A percentile compares a stretch with the other conserved stretches of the same genome.
phyloP scores from a whole-genome alignment of 148 eudicot genomes.

The Vaccinium macrocarpon region DNA sequence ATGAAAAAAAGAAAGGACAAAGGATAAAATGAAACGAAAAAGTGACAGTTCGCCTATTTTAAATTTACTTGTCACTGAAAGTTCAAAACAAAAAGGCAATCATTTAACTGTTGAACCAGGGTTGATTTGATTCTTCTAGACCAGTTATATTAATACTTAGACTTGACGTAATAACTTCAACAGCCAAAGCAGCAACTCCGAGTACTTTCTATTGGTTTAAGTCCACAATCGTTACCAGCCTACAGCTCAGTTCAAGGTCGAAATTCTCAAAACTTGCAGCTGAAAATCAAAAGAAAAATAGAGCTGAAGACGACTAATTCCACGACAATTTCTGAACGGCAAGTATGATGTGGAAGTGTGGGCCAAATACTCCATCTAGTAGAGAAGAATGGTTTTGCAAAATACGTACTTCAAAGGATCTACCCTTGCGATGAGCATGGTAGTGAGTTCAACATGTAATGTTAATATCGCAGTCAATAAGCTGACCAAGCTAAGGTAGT shows the following conservation, averaged over 20 bases:
- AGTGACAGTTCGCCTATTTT: neutral
- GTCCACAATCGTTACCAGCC: neutral
- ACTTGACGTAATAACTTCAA: conserved; percentile 14
- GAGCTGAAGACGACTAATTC: neutral
- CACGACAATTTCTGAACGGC: neutral
- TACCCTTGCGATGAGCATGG: too few relatives aligned
- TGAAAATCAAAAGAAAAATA: neutral
- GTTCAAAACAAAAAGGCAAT: neutral
- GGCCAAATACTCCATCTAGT: neutral
- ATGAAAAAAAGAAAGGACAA: neutral
- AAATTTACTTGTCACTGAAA: neutral
- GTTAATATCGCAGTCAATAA: too few relatives aligned
- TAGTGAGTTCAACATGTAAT: too few relatives aligned
- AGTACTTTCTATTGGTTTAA: neutral
- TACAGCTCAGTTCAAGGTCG: neutral
- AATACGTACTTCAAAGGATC: too few relatives aligned
- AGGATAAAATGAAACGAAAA: neutral
- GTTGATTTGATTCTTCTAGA: neutral
- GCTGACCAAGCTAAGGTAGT: too few relatives aligned
- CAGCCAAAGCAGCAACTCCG: neutral
- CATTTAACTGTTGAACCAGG: neutral
- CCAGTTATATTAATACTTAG: neutral
- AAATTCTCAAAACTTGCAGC: neutral
- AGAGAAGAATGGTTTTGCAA: too few relatives aligned
- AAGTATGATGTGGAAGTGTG: neutral